Percentiles rank a stretch among this genome's conserved stretches.
phyloP scores from a whole-genome alignment of 2,329 filamentous ascomycete species.

The Cladosporium sp. region DNA sequence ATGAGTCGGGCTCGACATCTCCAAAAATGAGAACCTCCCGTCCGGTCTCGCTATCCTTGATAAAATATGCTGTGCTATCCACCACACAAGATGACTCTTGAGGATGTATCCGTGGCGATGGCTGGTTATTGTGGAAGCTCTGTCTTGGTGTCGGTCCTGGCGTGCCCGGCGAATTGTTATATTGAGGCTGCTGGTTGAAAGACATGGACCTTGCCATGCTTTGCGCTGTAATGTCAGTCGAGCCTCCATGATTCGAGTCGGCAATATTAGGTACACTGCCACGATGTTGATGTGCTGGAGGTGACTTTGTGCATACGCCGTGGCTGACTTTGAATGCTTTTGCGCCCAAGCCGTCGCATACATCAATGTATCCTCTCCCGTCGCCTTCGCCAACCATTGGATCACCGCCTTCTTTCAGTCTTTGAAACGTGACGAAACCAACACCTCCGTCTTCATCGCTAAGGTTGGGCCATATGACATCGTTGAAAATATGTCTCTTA shows the following conservation, averaged over 20 bases:
- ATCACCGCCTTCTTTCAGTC: conserved; percentile 85
- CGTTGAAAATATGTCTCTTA: conserved; percentile 95
- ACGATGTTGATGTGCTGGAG: conserved; percentile 40
- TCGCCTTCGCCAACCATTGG: conserved; percentile 78
- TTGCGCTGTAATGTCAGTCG: neutral
- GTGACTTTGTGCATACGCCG: conserved; percentile 77
- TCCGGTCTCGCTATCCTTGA: conserved; percentile 61
- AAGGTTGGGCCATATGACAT: conserved; percentile 95
- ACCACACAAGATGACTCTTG: conserved; percentile 60
- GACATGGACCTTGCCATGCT: conserved; percentile 24
- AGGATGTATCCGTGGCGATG: conserved; percentile 29
- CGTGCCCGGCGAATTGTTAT: conserved; percentile 30
- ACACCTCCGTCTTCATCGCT: conserved; percentile 95
- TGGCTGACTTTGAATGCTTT: conserved; percentile 87
- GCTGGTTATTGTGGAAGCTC: conserved; percentile 30
- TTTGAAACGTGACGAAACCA: conserved; percentile 85
- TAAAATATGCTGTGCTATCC: conserved; percentile 91
- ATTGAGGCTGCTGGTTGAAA: conserved; percentile 30
- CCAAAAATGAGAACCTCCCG: conserved; percentile 90
- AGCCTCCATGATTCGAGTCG: conserved; percentile 30
- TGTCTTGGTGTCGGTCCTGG: conserved; percentile 30
- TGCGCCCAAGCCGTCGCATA: conserved; percentile 85
- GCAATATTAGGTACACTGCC: conserved; percentile 44
- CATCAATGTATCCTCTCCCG: conserved; percentile 78
- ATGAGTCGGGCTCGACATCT: conserved; percentile 87